Evolutionary conservation across 2,329 filamentous ascomycete species (phyloP).

Genomic region (Akanthomyces muscarius): DNA sequence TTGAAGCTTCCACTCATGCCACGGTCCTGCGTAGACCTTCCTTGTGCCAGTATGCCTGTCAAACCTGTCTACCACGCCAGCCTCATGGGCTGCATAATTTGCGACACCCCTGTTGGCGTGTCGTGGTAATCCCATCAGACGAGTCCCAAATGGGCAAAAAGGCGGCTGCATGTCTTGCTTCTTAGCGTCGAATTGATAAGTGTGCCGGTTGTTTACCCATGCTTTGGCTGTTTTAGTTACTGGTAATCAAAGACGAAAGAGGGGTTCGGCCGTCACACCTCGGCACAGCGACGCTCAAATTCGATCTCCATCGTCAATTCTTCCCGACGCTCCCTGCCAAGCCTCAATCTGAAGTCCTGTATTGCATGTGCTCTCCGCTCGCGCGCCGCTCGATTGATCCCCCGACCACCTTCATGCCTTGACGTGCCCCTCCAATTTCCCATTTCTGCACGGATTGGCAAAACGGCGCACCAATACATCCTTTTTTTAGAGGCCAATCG

Average conservation of each 20-base stretch:
- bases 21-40: background rate
- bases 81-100: constrained; percentile 4
- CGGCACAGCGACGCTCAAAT: constrained; percentile 8
- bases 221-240: constrained; percentile 3
- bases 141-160: constrained; percentile 13
- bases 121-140: constrained; percentile 9
- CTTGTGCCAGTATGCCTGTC: background rate
- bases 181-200: background rate
- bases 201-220: constrained; percentile 8
- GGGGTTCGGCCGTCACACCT: constrained; percentile 14
- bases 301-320: constrained; percentile 15
- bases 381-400: constrained; percentile 5
- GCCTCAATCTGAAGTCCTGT: constrained; percentile 14
- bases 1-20: background rate
- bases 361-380: constrained; percentile 12
- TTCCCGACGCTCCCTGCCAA: constrained; percentile 11
- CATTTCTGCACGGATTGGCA: background rate
- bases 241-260: constrained; percentile 7
- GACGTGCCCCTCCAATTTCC: constrained; percentile 16
- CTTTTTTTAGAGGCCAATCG: constrained; percentile 14
- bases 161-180: constrained; percentile 13
- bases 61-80: background rate
- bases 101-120: background rate
- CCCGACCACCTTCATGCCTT: background rate
- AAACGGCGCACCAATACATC: background rate